Evolutionary conservation across 805 yeast genomes (phyloP), one percentile per base, ranked within the genome.

Genomic region (Maudiozyma pseudohumilis): DNA sequence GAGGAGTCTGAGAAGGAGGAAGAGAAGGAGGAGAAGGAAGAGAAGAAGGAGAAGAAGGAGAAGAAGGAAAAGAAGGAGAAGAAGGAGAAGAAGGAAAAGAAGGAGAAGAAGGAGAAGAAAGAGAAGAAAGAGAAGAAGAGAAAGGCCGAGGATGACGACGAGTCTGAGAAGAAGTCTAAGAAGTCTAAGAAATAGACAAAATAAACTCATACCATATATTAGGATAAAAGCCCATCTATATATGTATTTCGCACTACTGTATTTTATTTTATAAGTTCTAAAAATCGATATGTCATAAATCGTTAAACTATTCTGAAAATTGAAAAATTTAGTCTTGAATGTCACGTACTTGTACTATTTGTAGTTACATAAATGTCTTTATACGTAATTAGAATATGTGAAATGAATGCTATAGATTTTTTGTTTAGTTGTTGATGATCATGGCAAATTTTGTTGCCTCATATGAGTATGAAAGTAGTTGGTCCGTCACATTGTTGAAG

Each of bases 11-110:
- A 31, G 11, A 12, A 7, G 60, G 72, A 73, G 55, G 72, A 77
- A 56, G 74, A 77, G 70, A 74, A 75, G 55, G 72, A 75, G 59
- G 73, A 72, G 55, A 72, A 77, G 56, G 73, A 78, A 70, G 74
- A 75, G 55, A 73, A 75, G 60, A 74, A 72, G 13, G 32, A 29
- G 12, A 29, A 29, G 32, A 29, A 29, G 23, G 32, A 60, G 41
- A 71, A 72, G 55, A 69, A 72, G 49, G 72, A 69, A 39, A 67
- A 71, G 55, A 69, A 72, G 56, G 70, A 68, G 62, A 68, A 70
- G 61, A 69, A 68, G 63, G 68, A 65, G 50, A 72, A 74, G 65
- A 68, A 75, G 61, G 69, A 64, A 40, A 67, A 65, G 67, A 50
- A 65, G 65, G 62, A 52, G 50, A 39, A 59, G 53, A 41, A 49